Evolutionary conservation across 139 green algal genomes (phyloP), one percentile per base, ranked within the genome.

Genomic region (Chlorella sp.): DNA sequence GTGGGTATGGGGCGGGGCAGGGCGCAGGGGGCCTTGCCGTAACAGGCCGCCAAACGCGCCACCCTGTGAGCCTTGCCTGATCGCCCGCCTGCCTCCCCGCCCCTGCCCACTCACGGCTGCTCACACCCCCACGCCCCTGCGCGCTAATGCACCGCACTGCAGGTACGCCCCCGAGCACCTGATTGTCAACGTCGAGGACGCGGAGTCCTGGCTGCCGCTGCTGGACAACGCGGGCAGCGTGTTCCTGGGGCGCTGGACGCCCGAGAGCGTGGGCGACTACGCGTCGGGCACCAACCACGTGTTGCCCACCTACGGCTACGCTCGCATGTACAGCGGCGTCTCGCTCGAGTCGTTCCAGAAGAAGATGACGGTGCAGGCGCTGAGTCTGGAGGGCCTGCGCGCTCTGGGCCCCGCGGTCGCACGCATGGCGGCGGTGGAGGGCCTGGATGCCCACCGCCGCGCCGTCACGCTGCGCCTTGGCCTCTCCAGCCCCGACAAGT

Each of bases 211-310:
- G 90, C 84, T 99, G 76, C 86, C 88, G 0, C 69, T 83, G 29
- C 79, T 99, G 15, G 81, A 94, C 67, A 96, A 98, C 71, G 95
- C 95, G 11, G 96, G 96, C 19, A 95, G 86, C 15, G 84, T 98
- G 3, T 99, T 99, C 83, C 79, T 99, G 71, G 96, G 96, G 5
- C 79, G 89, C 33, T 96, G 88, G 86, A 99, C 96, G 0, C 96
- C 96, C 5, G 96, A 99, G 88, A 94, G 83, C 31, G 95, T 99
- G 35, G 96, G 96, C 19, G 96, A 99, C 87, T 99, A 99, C 79
- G 96, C 96, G 38, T 95, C 86, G 41, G 67, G 96, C 59, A 99
- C 96, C 58, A 99, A 99, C 88, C 96, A 99, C 86, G 87, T 94
- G 71, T 86, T 99, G 72, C 96, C 96, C 8, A 99, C 96, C 11